Percentiles rank a stretch among this genome's conserved stretches.
phyloP scores from a whole-genome alignment of 2,329 filamentous ascomycete genomes.

The Cercospora zeina region DNA sequence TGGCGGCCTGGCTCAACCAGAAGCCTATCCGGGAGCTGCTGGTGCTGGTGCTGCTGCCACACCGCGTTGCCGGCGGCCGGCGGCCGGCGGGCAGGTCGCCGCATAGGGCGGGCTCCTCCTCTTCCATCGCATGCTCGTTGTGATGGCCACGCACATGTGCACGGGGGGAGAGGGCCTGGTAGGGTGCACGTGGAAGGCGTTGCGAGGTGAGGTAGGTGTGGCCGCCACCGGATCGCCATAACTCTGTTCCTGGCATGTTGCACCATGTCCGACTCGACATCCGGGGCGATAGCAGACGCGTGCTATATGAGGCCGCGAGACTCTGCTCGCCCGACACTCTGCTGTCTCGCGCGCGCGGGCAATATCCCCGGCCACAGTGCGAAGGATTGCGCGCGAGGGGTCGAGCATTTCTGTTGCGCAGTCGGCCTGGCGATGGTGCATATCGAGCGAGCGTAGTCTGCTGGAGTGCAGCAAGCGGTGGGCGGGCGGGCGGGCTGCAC shows the following conservation, averaged over 20 bases:
- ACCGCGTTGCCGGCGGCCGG: too few species aligned
- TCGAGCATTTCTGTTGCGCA: too few species aligned
- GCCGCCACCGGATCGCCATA: constrained; percentile 25
- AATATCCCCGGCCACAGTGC: constrained; percentile 3
- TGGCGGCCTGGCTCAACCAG: constrained; percentile 23
- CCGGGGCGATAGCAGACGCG: constrained; percentile 20
- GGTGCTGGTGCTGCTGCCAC: neutral
- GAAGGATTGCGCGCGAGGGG: constrained; percentile 6
- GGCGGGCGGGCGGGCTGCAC: neutral
- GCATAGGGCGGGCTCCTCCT: too few species aligned
- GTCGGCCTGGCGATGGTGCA: too few species aligned
- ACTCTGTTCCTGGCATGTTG: constrained; percentile 22
- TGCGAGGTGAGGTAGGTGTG: constrained; percentile 1
- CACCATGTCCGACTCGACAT: constrained; percentile 21
- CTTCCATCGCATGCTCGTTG: neutral
- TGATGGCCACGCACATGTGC: too few species aligned
- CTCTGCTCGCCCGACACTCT: too few species aligned
- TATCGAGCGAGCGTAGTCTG: too few species aligned
- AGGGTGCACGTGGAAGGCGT: constrained; percentile 27
- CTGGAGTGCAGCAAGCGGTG: too few species aligned
- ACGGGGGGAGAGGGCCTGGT: too few species aligned
- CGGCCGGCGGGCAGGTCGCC: too few species aligned
- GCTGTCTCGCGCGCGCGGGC: constrained; percentile 5
- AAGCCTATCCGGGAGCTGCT: constrained; percentile 16
- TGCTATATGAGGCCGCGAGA: too few species aligned